A percentile compares a stretch with the other conserved stretches of the same genome.
Conservation (phyloP, 768 basidiomycete genomes). For the Agaricus subrufescens region DNA sequence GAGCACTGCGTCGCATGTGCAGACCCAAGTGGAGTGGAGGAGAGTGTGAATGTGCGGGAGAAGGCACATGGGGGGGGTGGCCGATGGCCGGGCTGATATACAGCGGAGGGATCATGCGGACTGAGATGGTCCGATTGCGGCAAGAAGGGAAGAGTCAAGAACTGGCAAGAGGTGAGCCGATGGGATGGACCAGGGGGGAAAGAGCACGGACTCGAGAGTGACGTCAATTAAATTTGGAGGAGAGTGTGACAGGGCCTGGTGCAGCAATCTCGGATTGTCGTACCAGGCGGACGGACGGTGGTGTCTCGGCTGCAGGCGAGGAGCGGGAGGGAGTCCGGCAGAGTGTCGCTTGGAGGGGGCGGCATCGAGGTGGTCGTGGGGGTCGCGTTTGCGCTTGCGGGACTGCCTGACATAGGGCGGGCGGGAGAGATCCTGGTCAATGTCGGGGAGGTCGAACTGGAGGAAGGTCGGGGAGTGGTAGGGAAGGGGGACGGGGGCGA, state of each 20-base stretch:
- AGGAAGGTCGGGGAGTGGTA: slow-evolving; percentile 68
- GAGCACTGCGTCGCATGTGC: not conserved
- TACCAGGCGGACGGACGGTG: slow-evolving; percentile 3
- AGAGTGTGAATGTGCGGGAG: not conserved
- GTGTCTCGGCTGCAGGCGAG: slow-evolving; percentile 4
- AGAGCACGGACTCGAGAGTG: slow-evolving; percentile 3
- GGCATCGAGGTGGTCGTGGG: slow-evolving; percentile 13
- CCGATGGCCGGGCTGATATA: not conserved
- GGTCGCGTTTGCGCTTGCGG: slow-evolving; percentile 34
- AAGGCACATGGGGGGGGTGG: not conserved
- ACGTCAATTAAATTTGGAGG: slow-evolving; percentile 9
- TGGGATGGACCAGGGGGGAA: not conserved
- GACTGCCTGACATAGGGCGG: slow-evolving; percentile 48
- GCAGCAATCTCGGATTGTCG: slow-evolving; percentile 6
- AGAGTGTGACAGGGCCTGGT: slow-evolving; percentile 6
- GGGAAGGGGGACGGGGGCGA: slow-evolving; percentile 65
- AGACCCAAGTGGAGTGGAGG: not conserved
- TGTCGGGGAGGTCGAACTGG: slow-evolving; percentile 61
- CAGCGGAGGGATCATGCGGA: not conserved
- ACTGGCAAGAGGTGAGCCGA: slow-evolving; percentile 4
- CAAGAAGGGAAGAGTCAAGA: slow-evolving; percentile 1
- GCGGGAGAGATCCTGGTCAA: slow-evolving; percentile 65
- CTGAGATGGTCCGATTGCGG: not conserved
- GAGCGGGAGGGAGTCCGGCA: not conserved
- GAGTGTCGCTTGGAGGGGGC: slow-evolving; percentile 31